Evolutionary conservation across 768 basidiomycete species (phyloP).

Genomic region (Lentinula edodes): DNA sequence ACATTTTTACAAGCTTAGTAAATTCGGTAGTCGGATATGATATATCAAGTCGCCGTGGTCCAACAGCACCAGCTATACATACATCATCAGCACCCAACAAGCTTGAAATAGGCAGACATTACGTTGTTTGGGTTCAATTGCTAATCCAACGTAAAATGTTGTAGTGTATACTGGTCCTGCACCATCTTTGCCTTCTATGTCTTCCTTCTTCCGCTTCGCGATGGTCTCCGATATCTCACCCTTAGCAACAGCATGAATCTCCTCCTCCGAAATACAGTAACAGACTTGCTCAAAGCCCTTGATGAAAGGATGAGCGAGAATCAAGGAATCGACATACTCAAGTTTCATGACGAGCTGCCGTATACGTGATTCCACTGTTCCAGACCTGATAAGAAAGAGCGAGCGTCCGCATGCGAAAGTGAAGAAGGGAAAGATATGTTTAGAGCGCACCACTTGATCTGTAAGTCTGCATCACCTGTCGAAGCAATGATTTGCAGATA

Average conservation of each 20-base stretch:
- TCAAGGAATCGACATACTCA: conserved; percentile 89
- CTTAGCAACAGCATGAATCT: conserved; percentile 82
- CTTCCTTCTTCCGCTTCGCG: conserved; percentile 68
- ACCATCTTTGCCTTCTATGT: conserved; percentile 71
- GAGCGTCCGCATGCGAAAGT: conserved; percentile 9
- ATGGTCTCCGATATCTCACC: conserved; percentile 78
- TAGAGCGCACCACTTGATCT: conserved; percentile 81
- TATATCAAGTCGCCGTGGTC: conserved; percentile 86
- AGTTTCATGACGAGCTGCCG: conserved; percentile 97
- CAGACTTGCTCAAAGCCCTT: conserved; percentile 89
- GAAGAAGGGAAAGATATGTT: background rate
- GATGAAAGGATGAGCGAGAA: conserved; percentile 90
- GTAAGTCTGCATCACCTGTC: conserved; percentile 74
- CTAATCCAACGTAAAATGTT: conserved; percentile 95
- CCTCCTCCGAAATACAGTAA: conserved; percentile 80
- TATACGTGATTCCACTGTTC: conserved; percentile 96
- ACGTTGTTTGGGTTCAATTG: conserved; percentile 90
- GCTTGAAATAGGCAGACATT: conserved; percentile 22
- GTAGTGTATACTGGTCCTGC: conserved; percentile 85
- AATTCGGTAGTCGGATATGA: conserved; percentile 97
- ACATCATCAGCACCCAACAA: background rate
- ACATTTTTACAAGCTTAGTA: conserved; percentile 86
- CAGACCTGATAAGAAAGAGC: conserved; percentile 47
- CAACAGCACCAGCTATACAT: conserved; percentile 60
- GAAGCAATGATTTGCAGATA: conserved; percentile 96